Percentiles rank a stretch among this genome's conserved stretches.
These are phyloP conservation scores for Diaporthe longicolla DNA, from an alignment of 2,329 filamentous ascomycete species.

Conservation along the genomic window DNA sequence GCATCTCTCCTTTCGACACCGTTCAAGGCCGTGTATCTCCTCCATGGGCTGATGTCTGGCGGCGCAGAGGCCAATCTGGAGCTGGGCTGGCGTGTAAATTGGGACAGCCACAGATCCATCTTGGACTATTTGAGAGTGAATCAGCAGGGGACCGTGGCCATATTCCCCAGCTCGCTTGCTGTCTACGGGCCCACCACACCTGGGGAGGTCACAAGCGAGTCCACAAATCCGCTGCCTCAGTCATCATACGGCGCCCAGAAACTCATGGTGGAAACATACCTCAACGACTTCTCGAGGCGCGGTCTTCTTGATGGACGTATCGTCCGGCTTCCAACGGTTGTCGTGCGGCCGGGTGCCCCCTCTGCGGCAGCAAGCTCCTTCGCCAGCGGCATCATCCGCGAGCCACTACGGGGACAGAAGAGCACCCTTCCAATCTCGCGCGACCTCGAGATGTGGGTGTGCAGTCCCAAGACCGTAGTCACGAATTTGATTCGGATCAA, in stretches of 20 bases:
- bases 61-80: conserved; percentile 72
- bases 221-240: conserved; percentile 65
- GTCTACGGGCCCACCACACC: conserved; percentile 62
- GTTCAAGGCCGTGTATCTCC: conserved; percentile 60
- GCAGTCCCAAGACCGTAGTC: conserved; percentile 61
- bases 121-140: conserved; percentile 63
- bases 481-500: conserved; percentile 60
- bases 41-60: conserved; percentile 76
- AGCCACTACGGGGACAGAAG: conserved; percentile 65
- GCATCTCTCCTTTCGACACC: not conserved
- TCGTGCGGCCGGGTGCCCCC: conserved; percentile 71
- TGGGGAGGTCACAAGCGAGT: conserved; percentile 59
- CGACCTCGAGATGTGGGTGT: conserved; percentile 61
- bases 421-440: conserved; percentile 59
- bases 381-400: conserved; percentile 72
- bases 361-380: conserved; percentile 73
- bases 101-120: conserved; percentile 50
- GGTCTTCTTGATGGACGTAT: conserved; percentile 68
- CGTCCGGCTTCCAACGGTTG: conserved; percentile 58
- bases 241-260: conserved; percentile 74
- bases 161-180: conserved; percentile 72
- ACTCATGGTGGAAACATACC: conserved; percentile 70
- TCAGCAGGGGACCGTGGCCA: conserved; percentile 65
- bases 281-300: conserved; percentile 65
- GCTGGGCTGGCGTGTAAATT: conserved; percentile 40